Conservation (phyloP, 306 rosid genomes). For the Gynostemma pentaphyllum region DNA sequence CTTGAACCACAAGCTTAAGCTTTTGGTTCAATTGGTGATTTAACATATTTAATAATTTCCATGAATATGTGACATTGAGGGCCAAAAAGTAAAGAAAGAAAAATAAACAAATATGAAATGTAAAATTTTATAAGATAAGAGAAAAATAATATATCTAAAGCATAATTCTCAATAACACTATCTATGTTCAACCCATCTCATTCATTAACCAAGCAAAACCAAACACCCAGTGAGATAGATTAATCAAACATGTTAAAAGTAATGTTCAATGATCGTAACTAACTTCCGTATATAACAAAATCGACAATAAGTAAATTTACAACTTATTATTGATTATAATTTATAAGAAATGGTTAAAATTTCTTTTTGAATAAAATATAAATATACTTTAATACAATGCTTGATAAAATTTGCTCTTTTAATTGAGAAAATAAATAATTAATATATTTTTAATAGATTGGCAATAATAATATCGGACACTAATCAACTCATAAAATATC, state of each 20-base stretch:
- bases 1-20: too few species aligned
- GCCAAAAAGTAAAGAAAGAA: too few species aligned
- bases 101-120: not conserved
- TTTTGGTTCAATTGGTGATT: too few species aligned
- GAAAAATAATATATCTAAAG: not conserved
- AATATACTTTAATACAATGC: not conserved
- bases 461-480: too few species aligned
- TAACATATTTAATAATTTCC: too few species aligned
- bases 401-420: too few species aligned
- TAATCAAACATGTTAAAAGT: not conserved
- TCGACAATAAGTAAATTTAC: not conserved
- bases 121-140: not conserved
- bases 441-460: too few species aligned
- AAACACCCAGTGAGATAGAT: not conserved
- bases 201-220: not conserved
- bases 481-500: too few species aligned
- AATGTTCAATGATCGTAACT: not conserved
- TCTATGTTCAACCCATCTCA: not conserved
- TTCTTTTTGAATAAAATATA: not conserved
- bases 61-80: not conserved
- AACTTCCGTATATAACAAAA: not conserved
- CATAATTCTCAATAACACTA: not conserved
- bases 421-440: too few species aligned
- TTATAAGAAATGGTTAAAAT: not conserved
- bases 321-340: not conserved